These are phyloP conservation scores for Sarocladiaceae sp. DNA, from an alignment of 2,329 filamentous ascomycete genomes.

Conservation along the genomic window DNA sequence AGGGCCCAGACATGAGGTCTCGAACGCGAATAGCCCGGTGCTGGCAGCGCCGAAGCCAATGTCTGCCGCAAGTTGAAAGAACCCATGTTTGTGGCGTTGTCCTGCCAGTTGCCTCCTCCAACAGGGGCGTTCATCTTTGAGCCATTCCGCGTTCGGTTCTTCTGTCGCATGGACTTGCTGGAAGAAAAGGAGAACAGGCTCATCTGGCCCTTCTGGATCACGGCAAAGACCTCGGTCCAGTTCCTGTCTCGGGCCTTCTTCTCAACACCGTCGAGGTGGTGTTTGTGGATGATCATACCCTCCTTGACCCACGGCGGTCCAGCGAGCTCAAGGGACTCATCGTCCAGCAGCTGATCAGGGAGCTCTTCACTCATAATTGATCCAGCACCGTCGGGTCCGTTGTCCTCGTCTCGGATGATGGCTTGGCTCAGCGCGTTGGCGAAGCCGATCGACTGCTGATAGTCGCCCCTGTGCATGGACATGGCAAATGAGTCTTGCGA, in stretches of 20 bases:
- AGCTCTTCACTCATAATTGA: constrained; percentile 58
- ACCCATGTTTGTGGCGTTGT: constrained; percentile 86
- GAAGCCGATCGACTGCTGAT: constrained; percentile 95
- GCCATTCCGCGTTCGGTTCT: constrained; percentile 46
- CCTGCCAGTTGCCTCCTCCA: constrained; percentile 96
- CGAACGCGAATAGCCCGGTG: constrained; percentile 87
- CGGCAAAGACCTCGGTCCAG: constrained; percentile 93
- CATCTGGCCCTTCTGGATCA: constrained; percentile 91
- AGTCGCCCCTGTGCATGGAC: constrained; percentile 70
- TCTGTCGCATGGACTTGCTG: constrained; percentile 71
- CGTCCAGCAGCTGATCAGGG: constrained; percentile 70
- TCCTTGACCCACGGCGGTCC: constrained; percentile 99
- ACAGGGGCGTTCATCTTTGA: constrained; percentile 51
- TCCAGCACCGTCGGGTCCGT: constrained; percentile 41
- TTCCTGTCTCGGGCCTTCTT: constrained; percentile 92
- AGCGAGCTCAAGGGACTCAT: constrained; percentile 85
- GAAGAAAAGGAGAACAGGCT: constrained; percentile 89
- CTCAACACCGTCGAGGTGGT: constrained; percentile 85
- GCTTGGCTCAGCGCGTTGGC: constrained; percentile 95
- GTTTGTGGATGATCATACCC: constrained; percentile 92
- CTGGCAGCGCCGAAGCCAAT: constrained; percentile 82
- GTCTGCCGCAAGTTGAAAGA: constrained; percentile 87
- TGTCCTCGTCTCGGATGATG: constrained; percentile 84
- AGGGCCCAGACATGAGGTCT: constrained; percentile 93
- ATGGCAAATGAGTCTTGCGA: constrained; percentile 89